Percentiles rank a stretch among this genome's conserved stretches.
These are phyloP conservation scores for Diplodia intermedia DNA, from an alignment of 2,329 filamentous ascomycete species.

Conservation along the genomic window DNA sequence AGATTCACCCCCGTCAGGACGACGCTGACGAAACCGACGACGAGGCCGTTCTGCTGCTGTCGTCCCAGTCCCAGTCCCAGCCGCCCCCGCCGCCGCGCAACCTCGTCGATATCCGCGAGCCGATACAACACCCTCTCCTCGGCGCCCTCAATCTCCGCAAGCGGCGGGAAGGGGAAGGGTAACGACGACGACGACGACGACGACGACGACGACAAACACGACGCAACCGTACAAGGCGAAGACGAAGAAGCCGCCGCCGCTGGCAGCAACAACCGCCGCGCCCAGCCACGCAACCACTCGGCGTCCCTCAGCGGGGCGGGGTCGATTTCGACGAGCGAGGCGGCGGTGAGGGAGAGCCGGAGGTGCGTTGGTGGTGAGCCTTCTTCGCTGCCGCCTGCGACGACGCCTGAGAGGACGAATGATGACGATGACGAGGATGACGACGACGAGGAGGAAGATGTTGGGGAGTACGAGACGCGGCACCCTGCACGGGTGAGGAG, in stretches of 20 bases:
- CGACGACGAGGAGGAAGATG: too few species aligned
- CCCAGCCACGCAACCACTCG: constrained; percentile 60
- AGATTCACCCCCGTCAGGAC: constrained; percentile 54
- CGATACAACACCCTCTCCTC: constrained; percentile 49
- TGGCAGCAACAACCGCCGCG: constrained; percentile 49
- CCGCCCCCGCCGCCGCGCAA: constrained; percentile 37
- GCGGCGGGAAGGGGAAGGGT: constrained; percentile 36
- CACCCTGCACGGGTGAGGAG: constrained; percentile 58
- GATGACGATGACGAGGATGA: neutral
- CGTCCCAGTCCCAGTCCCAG: too few species aligned
- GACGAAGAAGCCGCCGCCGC: too few species aligned
- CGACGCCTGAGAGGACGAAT: too few species aligned
- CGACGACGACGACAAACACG: neutral
- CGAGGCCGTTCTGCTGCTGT: too few species aligned
- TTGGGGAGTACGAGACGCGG: constrained; percentile 34
- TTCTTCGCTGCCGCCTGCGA: neutral
- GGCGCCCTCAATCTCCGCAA: constrained; percentile 38
- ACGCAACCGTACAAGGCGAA: neutral
- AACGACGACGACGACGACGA: constrained; percentile 44
- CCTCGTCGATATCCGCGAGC: constrained; percentile 54
- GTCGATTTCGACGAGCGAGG: constrained; percentile 62
- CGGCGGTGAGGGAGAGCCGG: constrained; percentile 45
- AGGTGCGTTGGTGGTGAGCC: constrained; percentile 32
- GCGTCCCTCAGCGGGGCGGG: constrained; percentile 60
- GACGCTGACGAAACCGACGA: constrained; percentile 53